Base-by-base conservation (phyloP, 345 rosid genomes). In the Ceriops zippeliana region DNA sequence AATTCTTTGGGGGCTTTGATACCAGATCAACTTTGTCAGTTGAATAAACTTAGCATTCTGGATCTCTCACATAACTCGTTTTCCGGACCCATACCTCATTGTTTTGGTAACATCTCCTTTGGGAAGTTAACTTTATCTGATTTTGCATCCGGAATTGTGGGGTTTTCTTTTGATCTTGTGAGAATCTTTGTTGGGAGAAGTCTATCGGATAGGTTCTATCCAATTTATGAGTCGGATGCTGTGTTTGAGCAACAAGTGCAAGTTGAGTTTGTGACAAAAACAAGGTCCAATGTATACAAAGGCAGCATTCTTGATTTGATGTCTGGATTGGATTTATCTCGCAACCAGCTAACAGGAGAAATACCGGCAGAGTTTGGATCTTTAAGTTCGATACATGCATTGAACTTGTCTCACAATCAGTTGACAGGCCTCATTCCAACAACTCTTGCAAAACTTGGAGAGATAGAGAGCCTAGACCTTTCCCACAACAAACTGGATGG, bases 51-150 rank as follows among this genome's bases (percentile, higher is more conserved):
- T 10, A 0, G 5, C 53, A 9, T 63, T 3, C 19, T 63, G 35
- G 66, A 63, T 63, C 53, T 63, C 7, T 63, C 66, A 22, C 6
- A 51, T 17, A 63, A 46, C 34, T 46, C 11, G 15, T 63, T 63
- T 24, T 42, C 22, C 1, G 31, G 66, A 63, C 66, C 16, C 1
- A 38, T 38, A 38, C 46, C 66, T 19, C 11, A 1, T 1, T 46
- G 66, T 26, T 24, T 63, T 38, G 11, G 16, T 46, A 26, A 63
- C 28, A 49, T 63, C n/a, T 38, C 53, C 0, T 63, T 63, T 20
- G 17, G 53, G 46, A 24, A n/a, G 26, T 13, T 10, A 38, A 10
- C 16, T 38, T 38, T 11, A 38, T 38, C 1, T 10, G 4, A 38
- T 38, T 38, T 38, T 38, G 16, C 46, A 37, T 3, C 7, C 8